Percentiles rank a stretch among this genome's conserved stretches.
phyloP scores from a whole-genome alignment of 2,329 filamentous ascomycete species.

The Cladosporium sp. region DNA sequence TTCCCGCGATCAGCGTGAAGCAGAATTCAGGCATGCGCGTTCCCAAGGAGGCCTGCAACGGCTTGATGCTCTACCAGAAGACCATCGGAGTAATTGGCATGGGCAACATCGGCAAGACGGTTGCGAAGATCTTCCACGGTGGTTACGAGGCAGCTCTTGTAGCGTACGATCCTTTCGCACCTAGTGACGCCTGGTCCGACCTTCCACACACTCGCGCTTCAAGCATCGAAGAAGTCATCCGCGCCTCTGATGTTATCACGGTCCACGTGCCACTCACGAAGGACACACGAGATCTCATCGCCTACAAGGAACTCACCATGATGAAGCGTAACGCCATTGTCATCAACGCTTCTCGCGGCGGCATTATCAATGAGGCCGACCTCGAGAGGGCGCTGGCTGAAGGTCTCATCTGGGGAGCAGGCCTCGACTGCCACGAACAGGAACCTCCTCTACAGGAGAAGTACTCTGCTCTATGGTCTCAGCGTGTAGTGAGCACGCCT shows the following conservation, averaged over 20 bases:
- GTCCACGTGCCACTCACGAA: constrained; percentile 30
- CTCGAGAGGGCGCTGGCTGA: constrained; percentile 23
- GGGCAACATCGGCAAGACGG: constrained; percentile 33
- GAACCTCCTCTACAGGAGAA: constrained; percentile 27
- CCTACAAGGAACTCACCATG: constrained; percentile 20
- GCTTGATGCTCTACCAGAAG: constrained; percentile 32
- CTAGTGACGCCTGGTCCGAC: constrained; percentile 21
- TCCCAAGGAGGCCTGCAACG: constrained; percentile 41
- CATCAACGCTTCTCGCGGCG: constrained; percentile 31
- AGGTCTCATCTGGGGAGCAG: constrained; percentile 28
- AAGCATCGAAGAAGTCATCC: constrained; percentile 26
- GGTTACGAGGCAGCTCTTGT: constrained; percentile 28
- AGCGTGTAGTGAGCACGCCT: constrained; percentile 37
- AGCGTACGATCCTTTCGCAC: constrained; percentile 33
- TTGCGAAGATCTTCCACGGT: constrained; percentile 31
- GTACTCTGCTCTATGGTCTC: constrained; percentile 25
- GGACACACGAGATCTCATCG: constrained; percentile 30
- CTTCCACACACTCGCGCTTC: constrained; percentile 26
- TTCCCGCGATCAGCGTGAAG: constrained; percentile 27
- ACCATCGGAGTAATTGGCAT: constrained; percentile 36
- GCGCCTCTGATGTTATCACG: constrained; percentile 30
- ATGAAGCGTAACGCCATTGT: constrained; percentile 29
- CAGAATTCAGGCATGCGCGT: constrained; percentile 25
- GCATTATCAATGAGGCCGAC: constrained; percentile 29
- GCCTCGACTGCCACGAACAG: constrained; percentile 26